Evolutionary conservation across 352 stramenopile genomes (phyloP).

Genomic region (Phytophthora agathidicida): DNA sequence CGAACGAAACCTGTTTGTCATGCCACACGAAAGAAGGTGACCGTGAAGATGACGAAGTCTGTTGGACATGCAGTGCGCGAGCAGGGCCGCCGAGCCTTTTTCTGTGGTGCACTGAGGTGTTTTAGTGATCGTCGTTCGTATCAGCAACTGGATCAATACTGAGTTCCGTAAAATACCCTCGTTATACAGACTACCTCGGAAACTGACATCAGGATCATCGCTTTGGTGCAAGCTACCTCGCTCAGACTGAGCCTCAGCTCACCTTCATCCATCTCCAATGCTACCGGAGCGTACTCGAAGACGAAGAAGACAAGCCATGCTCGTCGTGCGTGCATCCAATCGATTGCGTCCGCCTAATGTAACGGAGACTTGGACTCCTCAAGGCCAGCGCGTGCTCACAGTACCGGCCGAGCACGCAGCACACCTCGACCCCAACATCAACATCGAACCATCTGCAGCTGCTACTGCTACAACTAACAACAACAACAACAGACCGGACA

Average conservation of each 20-base stretch:
- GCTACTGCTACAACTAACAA: no score
- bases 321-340: constrained; percentile 11
- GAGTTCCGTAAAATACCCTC: no score
- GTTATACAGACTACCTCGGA: no score
- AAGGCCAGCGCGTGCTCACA: constrained; percentile 15
- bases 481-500: not conserved
- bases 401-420: constrained; percentile 6
- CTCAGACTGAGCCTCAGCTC: not conserved
- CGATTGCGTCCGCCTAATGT: not conserved
- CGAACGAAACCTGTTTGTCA: no score
- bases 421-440: not conserved
- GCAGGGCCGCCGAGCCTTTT: no score
- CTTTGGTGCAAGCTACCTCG: not conserved
- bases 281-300: constrained; percentile 12
- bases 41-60: no score
- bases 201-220: constrained; percentile 9
- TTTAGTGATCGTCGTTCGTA: not conserved
- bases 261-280: not conserved
- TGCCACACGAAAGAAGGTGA: no score
- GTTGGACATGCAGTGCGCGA: no score
- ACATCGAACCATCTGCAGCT: no score
- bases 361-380: constrained; percentile 10
- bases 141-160: no score
- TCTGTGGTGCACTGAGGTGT: no score
- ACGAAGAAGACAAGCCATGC: constrained; percentile 7